Evolutionary conservation across 768 basidiomycete species (phyloP), one percentile per base, ranked within the genome.

Genomic region (Tremella yokohamensis): DNA sequence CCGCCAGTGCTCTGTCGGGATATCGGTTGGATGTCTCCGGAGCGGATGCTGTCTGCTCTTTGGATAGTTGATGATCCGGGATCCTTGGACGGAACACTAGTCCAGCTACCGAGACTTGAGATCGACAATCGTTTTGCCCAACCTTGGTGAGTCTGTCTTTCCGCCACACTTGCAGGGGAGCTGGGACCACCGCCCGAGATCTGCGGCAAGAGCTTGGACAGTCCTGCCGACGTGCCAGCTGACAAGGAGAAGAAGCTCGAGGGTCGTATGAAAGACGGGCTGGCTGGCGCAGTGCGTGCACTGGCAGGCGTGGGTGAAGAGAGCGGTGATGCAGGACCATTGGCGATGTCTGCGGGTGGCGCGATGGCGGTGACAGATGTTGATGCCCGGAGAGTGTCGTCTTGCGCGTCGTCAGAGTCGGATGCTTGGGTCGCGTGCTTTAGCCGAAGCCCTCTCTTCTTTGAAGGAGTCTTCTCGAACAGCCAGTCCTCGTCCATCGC

Each of bases 1-100:
- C 87, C 82, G 8, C 90, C 89, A 1, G 89, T 89, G 15, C 66
- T 80, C 54, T 72, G 72, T 51, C 56, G 63, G 20, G 66, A 68
- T 1, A 72, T 44, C 1, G 64, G 60, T 29, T 60, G 62, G 9
- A 22, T 45, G 22, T 49, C 18, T 20, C 56, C 56, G n/a, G 53
- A 49, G 47, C 47, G 44, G 40, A 51, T 56, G 26, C 12, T 47
- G 29, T 66, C 60, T 12, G 57, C 53, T 48, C 40, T 40, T 1
- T 57, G 56, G 1, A 57, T 61, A 40, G n/a, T n/a, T 48, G 42
- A 29, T 3, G 4, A 24, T 1, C 49, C 49, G 34, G 56, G 48
- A 3, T 40, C 42, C 20, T 40, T 11, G 1, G 49, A 13, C 19
- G 47, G 40, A 1, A 54, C 52, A 1, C 57, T 61, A 1, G 44